A percentile compares a stretch with the other conserved stretches of the same genome.
Evolutionary conservation across 1,284 basidiomycete species (phyloP).

Genomic region (Serendipita sp.): DNA sequence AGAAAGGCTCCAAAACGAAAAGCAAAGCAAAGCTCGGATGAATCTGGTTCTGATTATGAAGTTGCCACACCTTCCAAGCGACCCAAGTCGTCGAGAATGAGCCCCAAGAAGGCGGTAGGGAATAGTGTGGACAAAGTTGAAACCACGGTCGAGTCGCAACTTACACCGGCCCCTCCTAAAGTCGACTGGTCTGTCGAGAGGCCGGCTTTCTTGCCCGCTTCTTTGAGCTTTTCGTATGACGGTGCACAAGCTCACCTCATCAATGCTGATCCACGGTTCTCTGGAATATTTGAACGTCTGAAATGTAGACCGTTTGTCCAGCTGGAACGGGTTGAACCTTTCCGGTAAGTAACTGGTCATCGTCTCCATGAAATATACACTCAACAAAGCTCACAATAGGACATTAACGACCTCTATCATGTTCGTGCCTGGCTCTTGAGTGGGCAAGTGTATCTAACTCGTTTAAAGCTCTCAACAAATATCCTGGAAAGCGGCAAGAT

Average conservation of each 20-base stretch:
- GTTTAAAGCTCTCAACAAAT: constrained; percentile 71
- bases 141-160: background rate
- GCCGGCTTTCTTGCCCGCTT: constrained; percentile 36
- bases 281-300: constrained; percentile 47
- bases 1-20: background rate
- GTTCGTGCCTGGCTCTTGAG: background rate
- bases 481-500: constrained; percentile 77
- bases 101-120: background rate
- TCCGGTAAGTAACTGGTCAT: constrained; percentile 32
- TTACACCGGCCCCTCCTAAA: background rate
- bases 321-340: constrained; percentile 58
- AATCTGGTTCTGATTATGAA: background rate
- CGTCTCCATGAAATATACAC: background rate
- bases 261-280: constrained; percentile 54
- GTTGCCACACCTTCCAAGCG: constrained; percentile 2
- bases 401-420: constrained; percentile 15
- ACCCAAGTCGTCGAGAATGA: background rate
- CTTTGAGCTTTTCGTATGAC: constrained; percentile 59
- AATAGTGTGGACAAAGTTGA: background rate
- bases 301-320: constrained; percentile 62
- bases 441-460: background rate
- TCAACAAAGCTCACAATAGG: constrained; percentile 15
- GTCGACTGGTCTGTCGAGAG: background rate
- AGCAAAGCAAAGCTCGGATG: background rate
- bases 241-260: constrained; percentile 62